phyloP scores from a whole-genome alignment of 352 stramenopile species.

The Discostella stelligera region DNA sequence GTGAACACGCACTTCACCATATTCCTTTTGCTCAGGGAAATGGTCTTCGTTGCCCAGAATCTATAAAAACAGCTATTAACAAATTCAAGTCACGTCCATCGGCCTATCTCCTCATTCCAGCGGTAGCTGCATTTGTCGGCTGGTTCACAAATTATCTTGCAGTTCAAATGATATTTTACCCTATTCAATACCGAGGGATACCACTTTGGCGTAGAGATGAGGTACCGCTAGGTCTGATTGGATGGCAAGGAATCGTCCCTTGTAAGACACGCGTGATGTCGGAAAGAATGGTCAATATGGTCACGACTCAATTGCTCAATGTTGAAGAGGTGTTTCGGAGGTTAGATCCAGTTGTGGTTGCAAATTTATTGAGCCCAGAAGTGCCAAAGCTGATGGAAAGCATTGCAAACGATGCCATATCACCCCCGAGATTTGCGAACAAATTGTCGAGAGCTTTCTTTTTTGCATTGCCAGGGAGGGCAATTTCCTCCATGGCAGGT shows the following conservation, averaged over 20 bases:
- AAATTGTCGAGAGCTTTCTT: slow-evolving; percentile 31
- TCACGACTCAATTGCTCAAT: slow-evolving; percentile 86
- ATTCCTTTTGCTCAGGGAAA: background rate
- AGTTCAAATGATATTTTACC: slow-evolving; percentile 97
- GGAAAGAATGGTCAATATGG: slow-evolving; percentile 92
- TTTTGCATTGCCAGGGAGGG: slow-evolving; percentile 35
- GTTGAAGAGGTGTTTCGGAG: slow-evolving; percentile 67
- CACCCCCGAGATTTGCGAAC: slow-evolving; percentile 37
- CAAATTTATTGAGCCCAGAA: slow-evolving; percentile 47
- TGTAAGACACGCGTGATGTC: slow-evolving; percentile 94
- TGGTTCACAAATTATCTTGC: slow-evolving; percentile 82
- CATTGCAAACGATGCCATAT: slow-evolving; percentile 44
- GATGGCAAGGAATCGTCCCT: slow-evolving; percentile 94
- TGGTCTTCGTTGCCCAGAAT: background rate
- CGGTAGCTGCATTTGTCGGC: slow-evolving; percentile 63
- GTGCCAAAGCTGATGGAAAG: slow-evolving; percentile 19
- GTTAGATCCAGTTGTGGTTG: slow-evolving; percentile 55
- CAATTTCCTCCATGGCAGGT: slow-evolving; percentile 36
- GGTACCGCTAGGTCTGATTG: slow-evolving; percentile 86
- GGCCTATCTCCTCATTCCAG: slow-evolving; percentile 44
- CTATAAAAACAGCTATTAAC: slow-evolving; percentile 16
- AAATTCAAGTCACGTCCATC: slow-evolving; percentile 57
- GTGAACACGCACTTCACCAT: background rate
- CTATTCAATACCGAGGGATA: slow-evolving; percentile 89
- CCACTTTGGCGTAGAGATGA: slow-evolving; percentile 84